phyloP scores from a whole-genome alignment of 208 protist genomes.

The Vickermania spadyakhi region DNA sequence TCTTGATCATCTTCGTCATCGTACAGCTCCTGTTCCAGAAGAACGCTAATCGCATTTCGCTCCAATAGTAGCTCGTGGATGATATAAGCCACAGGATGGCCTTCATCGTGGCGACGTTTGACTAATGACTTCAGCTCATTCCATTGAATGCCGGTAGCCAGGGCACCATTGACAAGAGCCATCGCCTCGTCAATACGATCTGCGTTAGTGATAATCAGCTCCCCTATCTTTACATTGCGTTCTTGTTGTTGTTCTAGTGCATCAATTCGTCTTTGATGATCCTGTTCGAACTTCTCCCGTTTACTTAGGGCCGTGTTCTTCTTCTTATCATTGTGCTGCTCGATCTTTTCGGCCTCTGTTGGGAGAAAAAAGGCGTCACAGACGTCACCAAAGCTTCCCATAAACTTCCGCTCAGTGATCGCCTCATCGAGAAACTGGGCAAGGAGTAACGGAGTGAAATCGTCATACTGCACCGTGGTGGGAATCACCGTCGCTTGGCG shows the following conservation, averaged over 20 bases:
- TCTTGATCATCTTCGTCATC: conserved; percentile 56
- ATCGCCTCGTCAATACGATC: conserved; percentile 89
- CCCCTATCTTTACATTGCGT: conserved; percentile 55
- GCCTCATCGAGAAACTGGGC: conserved; percentile 47
- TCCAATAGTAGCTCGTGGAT: conserved; percentile 91
- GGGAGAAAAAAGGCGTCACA: conserved; percentile 93
- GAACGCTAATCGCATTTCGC: conserved; percentile 74
- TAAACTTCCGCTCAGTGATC: conserved; percentile 26
- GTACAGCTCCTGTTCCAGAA: conserved; percentile 51
- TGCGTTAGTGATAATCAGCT: conserved; percentile 78
- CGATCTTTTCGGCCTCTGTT: conserved; percentile 84
- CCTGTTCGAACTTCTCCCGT: conserved; percentile 81
- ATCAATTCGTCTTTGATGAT: conserved; percentile 83
- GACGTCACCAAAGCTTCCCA: conserved; percentile 78
- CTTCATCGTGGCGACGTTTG: conserved; percentile 77
- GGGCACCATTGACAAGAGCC: conserved; percentile 68
- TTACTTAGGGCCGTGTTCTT: conserved; percentile 75
- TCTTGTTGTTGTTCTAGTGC: conserved; percentile 53
- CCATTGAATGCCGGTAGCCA: conserved; percentile 84
- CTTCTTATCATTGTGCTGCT: conserved; percentile 70
- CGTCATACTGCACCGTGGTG: conserved; percentile 59
- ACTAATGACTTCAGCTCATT: conserved; percentile 57
- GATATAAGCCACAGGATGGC: conserved; percentile 88
- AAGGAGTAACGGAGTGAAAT: conserved; percentile 88
- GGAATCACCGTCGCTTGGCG: conserved; percentile 4